Evolutionary conservation across 352 stramenopile species (phyloP).

Genomic region (Pythium brachiatum): DNA sequence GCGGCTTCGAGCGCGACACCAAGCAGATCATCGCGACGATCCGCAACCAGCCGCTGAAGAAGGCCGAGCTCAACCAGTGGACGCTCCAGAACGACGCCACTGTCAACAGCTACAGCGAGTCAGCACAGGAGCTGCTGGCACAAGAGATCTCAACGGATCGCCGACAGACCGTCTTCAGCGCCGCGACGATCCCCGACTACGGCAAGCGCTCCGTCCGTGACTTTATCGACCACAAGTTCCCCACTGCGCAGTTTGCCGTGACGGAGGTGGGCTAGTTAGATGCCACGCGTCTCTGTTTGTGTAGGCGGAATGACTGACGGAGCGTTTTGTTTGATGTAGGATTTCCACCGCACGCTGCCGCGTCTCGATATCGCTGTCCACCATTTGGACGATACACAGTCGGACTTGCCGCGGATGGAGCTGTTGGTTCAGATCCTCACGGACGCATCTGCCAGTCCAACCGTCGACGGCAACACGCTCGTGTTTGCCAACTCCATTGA

Average conservation of each 20-base stretch:
- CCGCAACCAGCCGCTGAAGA: conserved; percentile 66
- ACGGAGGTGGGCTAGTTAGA: no score
- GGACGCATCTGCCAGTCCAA: conserved; percentile 8
- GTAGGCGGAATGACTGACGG: no score
- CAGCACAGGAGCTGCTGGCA: conserved; percentile 16
- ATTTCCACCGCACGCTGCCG: conserved; percentile 70
- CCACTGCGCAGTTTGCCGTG: conserved; percentile 50
- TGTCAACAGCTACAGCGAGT: conserved; percentile 9
- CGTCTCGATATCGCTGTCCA: conserved; percentile 38
- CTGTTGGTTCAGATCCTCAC: conserved; percentile 50
- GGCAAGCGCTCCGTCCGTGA: conserved; percentile 65
- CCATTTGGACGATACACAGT: conserved; percentile 42
- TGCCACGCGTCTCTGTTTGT: no score
- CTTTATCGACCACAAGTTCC: conserved; percentile 81
- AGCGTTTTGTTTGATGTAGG: conserved; percentile 26
- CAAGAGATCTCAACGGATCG: conserved; percentile 26
- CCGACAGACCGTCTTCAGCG: conserved; percentile 77
- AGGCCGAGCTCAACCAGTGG: conserved; percentile 40
- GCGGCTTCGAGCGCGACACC: conserved; percentile 72
- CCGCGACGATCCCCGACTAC: conserved; percentile 80
- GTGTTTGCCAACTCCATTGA: conserved; percentile 76
- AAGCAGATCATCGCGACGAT: conserved; percentile 83
- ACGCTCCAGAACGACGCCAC: conserved; percentile 8
- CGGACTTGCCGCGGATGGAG: conserved; percentile 25
- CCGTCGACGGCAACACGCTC: conserved; percentile 40